Conservation (phyloP, 495 filamentous ascomycete species). For the Aspergillus taichungensis region DNA sequence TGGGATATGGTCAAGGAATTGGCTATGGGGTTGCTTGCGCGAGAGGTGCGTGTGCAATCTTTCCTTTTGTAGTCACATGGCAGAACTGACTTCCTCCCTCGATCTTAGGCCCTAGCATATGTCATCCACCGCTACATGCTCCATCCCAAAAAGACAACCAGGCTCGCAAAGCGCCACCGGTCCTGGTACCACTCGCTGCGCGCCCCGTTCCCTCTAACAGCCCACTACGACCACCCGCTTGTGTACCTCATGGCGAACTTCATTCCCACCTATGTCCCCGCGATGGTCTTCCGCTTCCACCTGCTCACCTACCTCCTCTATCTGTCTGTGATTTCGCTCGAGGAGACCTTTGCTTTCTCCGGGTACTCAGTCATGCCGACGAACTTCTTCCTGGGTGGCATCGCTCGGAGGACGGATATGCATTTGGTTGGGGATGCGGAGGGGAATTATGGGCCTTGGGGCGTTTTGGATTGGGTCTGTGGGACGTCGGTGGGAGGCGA, state of each 20-base stretch:
- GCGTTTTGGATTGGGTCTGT: slow-evolving; percentile 65
- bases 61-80: background rate
- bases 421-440: slow-evolving; percentile 53
- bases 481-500: slow-evolving; percentile 57
- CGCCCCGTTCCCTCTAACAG: slow-evolving; percentile 57
- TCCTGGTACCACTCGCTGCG: slow-evolving; percentile 56
- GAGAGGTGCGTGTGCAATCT: slow-evolving; percentile 38
- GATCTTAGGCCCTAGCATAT: slow-evolving; percentile 46
- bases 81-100: background rate
- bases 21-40: slow-evolving; percentile 36
- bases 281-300: slow-evolving; percentile 57
- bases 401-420: slow-evolving; percentile 58
- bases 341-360: slow-evolving; percentile 68
- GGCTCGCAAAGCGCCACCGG: slow-evolving; percentile 42
- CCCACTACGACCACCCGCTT: slow-evolving; percentile 76
- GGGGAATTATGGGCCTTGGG: slow-evolving; percentile 74
- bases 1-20: slow-evolving; percentile 50
- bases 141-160: slow-evolving; percentile 37
- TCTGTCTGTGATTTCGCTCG: slow-evolving; percentile 56
- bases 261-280: slow-evolving; percentile 66
- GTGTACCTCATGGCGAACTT: slow-evolving; percentile 60
- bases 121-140: slow-evolving; percentile 63
- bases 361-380: slow-evolving; percentile 70
- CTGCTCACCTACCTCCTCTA: slow-evolving; percentile 72
- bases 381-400: slow-evolving; percentile 62